phyloP scores from a whole-genome alignment of 1,284 basidiomycete genomes.

The Melampsora abietis-canadensis region DNA sequence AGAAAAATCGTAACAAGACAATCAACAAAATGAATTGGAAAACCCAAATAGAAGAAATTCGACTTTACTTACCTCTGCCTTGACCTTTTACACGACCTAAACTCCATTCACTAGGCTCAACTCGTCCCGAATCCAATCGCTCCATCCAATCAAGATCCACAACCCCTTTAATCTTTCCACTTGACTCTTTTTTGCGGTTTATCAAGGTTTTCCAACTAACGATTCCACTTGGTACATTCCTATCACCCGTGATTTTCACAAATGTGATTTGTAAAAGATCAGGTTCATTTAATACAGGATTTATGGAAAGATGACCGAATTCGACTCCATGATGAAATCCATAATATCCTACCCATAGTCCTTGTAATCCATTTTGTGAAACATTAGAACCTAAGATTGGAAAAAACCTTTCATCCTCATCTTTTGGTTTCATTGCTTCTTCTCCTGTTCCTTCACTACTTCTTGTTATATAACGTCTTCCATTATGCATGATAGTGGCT shows the following conservation, averaged over 20 bases:
- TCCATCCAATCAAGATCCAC: neutral
- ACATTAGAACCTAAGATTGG: neutral
- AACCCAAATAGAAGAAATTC: neutral
- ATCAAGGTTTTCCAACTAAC: constrained; percentile 3
- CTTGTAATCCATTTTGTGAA: neutral
- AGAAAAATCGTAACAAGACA: neutral
- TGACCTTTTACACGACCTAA: constrained; percentile 2
- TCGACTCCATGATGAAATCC: constrained; percentile 14
- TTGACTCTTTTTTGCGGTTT: neutral
- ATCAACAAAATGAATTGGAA: neutral
- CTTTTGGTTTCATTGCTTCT: no score
- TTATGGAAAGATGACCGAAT: constrained; percentile 5
- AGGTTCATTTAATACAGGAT: neutral
- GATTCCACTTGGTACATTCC: constrained; percentile 16
- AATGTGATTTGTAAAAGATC: constrained; percentile 12
- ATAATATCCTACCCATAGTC: constrained; percentile 24
- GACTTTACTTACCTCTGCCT: constrained; percentile 3
- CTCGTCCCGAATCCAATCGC: neutral
- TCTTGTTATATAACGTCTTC: no score
- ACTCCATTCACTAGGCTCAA: neutral
- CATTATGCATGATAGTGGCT: no score
- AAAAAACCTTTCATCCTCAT: no score
- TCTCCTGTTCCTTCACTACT: no score
- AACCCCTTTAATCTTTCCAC: neutral
- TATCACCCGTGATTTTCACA: constrained; percentile 26